phyloP scores from a whole-genome alignment of 345 rosid genomes.

The Erysimum cheiranthoides region DNA sequence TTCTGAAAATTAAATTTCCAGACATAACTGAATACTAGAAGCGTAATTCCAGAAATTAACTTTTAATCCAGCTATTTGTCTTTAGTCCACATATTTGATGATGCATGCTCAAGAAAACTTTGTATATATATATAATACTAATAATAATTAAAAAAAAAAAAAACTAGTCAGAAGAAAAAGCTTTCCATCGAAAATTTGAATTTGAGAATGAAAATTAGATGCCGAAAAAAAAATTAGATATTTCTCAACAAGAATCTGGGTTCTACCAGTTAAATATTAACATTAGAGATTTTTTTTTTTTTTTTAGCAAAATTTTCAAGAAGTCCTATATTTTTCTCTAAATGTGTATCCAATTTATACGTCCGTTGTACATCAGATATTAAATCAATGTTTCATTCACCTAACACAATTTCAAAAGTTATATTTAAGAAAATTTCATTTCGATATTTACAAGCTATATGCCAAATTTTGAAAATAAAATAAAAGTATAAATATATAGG shows the following conservation, averaged over 20 bases:
- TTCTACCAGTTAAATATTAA: neutral
- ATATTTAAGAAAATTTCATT: neutral
- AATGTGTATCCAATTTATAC: neutral
- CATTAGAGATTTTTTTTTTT: too few relatives aligned
- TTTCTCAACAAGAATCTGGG: neutral
- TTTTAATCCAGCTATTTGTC: neutral
- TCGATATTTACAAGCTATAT: constrained; percentile 33
- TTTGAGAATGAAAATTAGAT: neutral
- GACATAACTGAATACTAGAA: neutral
- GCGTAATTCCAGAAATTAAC: neutral
- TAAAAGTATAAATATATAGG: constrained; percentile 22
- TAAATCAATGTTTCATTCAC: constrained; percentile 16
- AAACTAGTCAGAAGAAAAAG: too few relatives aligned
- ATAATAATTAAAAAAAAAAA: too few relatives aligned
- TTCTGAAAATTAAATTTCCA: neutral
- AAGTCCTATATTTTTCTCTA: neutral
- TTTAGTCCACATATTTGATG: neutral
- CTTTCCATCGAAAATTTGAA: neutral
- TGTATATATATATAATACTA: too few relatives aligned
- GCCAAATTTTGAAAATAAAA: constrained; percentile 19
- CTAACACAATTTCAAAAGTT: constrained; percentile 4
- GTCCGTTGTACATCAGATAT: neutral
- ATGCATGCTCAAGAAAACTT: neutral
- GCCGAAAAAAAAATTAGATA: neutral
- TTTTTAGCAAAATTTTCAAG: neutral